Evolutionary conservation across 2,329 filamentous ascomycete species (phyloP).

Genomic region (Fusarium incarnatum): DNA sequence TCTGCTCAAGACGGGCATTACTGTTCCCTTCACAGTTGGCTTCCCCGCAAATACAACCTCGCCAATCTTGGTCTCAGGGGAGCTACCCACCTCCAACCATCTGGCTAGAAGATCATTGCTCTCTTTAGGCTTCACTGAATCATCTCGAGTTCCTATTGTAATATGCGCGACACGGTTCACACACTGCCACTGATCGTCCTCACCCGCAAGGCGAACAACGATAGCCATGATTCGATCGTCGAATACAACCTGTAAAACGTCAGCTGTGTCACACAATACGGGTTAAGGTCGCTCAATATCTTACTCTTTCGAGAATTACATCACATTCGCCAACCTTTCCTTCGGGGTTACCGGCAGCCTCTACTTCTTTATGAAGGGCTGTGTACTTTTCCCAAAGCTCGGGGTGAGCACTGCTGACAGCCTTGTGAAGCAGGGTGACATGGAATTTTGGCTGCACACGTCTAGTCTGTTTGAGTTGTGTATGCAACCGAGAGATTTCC

Average conservation of each 20-base stretch:
- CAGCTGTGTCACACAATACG: slow-evolving; percentile 8
- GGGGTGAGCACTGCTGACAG: slow-evolving; percentile 68
- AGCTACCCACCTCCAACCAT: slow-evolving; percentile 74
- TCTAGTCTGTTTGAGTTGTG: slow-evolving; percentile 75
- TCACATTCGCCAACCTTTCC: slow-evolving; percentile 69
- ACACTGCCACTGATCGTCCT: slow-evolving; percentile 71
- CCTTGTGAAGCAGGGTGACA: slow-evolving; percentile 91
- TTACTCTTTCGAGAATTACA: slow-evolving; percentile 70
- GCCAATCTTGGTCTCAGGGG: slow-evolving; percentile 57
- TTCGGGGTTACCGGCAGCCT: slow-evolving; percentile 48
- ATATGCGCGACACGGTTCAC: slow-evolving; percentile 86
- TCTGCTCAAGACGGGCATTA: slow-evolving; percentile 62
- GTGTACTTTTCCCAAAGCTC: slow-evolving; percentile 81
- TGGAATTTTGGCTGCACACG: slow-evolving; percentile 90
- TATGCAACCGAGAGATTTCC: slow-evolving; percentile 70
- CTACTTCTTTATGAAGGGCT: slow-evolving; percentile 64
- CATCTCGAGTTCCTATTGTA: slow-evolving; percentile 84
- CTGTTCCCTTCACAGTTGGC: slow-evolving; percentile 60
- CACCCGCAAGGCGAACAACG: slow-evolving; percentile 77
- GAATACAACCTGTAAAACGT: slow-evolving; percentile 73
- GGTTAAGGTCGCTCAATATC: slow-evolving; percentile 26
- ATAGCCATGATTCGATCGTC: slow-evolving; percentile 91
- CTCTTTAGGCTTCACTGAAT: slow-evolving; percentile 87
- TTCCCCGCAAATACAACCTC: slow-evolving; percentile 64
- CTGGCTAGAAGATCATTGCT: slow-evolving; percentile 84